A percentile compares a stretch with the other conserved stretches of the same genome.
Conservation (phyloP, 163 green algal species). For the Scenedesmus sp. region DNA sequence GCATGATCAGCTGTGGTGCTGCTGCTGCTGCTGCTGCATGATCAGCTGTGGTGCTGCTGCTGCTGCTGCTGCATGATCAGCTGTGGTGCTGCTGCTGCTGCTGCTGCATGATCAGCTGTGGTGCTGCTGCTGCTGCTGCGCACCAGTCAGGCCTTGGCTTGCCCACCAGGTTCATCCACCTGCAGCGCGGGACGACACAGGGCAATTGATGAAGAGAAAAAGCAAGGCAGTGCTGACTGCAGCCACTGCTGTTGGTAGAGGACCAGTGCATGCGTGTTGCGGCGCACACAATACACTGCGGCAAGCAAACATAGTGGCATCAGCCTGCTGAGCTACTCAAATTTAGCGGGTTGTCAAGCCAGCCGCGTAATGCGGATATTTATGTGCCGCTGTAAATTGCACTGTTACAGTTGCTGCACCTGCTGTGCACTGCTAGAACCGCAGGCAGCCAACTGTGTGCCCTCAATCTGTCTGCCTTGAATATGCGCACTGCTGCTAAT, state of each 20-base stretch:
- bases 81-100: neutral
- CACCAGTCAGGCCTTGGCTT: constrained; percentile 58
- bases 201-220: neutral
- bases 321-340: no score
- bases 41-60: no score
- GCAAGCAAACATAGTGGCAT: no score
- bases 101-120: neutral
- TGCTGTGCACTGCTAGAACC: neutral
- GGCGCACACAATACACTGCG: no score
- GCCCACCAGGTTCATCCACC: constrained; percentile 65
- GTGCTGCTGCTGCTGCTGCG: neutral
- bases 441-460: neutral
- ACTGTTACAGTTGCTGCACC: neutral
- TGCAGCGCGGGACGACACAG: constrained; percentile 6
- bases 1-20: no score
- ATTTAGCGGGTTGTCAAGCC: no score
- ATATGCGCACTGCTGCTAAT: neutral
- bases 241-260: no score
- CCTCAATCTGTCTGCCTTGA: neutral
- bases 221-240: neutral
- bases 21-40: no score
- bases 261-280: no score
- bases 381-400: no score
- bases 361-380: no score
- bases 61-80: neutral